Base-by-base conservation (phyloP, 2,329 filamentous ascomycete species). In the Fusarium graminum region DNA sequence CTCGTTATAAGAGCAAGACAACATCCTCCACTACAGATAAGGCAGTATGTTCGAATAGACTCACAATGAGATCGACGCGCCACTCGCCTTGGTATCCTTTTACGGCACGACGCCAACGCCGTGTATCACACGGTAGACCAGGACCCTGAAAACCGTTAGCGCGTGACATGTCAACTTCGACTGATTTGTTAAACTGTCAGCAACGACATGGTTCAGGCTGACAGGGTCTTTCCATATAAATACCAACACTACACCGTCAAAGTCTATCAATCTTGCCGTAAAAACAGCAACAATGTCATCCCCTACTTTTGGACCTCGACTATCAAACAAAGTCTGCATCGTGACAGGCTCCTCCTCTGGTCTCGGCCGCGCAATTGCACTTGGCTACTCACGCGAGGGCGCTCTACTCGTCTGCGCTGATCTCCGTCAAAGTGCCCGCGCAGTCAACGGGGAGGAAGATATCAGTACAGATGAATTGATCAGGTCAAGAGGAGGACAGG, bases 331-430 rank as follows among this genome's bases (percentile, higher is more conserved):
- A 22, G 58, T 83, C 76, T 63, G 76, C 74, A 78, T 84, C 25
- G 74, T 84, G 7, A 83, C 82, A 0, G 82, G 82, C 12, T 73
- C 79, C 3, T 82, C 81, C 1, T 82, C 81, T 0, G 82, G 82
- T 3, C 69, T 84, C 0, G 81, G 82, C 1, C 76, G 82, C 6
- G 78, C 81, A 2, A 84, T 85, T n/a, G 73, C 81, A 0, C 62
- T 81, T 3, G 76, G 74, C 3, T 83, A 81, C 52, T 76, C 79
- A 2, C 69, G 63, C 4, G 77, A 83, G 52, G 82, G 81, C 6
- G 79, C 80, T 0, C 65, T 64, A 7, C 65, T 84, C 7, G 76
- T 82, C 19, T 83, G 79, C 32, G 77, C 80, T 1, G 81, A 83
- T 59, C 62, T 82, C 0, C 69, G 61, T 16, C 74, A 70, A 1